Conservation (phyloP, 106 monocot species). For the Agapanthus africanus region DNA sequence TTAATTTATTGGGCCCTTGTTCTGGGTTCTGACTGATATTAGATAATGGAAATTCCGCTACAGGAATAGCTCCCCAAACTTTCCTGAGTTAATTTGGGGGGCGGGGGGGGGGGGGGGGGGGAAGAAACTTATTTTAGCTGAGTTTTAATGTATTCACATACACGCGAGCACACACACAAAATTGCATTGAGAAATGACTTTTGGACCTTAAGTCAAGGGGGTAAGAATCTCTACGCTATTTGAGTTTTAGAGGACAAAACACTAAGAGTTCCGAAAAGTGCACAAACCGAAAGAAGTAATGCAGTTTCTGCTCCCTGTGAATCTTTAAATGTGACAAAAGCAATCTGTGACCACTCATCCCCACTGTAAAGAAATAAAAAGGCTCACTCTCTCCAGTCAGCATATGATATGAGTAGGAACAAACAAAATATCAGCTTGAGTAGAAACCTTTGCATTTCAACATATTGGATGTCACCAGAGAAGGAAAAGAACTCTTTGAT, state of each 20-base stretch:
- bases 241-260: no score
- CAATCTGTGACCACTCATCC: slow-evolving; percentile 40
- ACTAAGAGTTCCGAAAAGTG: no score
- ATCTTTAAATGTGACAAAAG: slow-evolving; percentile 40
- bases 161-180: no score
- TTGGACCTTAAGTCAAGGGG: no score
- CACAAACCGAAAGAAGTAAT: slow-evolving; percentile 30
- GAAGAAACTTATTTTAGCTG: neutral
- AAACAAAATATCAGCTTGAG: neutral
- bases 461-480: slow-evolving; percentile 28
- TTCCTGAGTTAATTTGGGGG: neutral
- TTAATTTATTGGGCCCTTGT: no score
- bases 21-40: neutral
- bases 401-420: neutral
- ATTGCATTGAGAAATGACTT: no score
- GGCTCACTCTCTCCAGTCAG: neutral
- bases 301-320: slow-evolving; percentile 47
- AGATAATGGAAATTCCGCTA: neutral
- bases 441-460: slow-evolving; percentile 22
- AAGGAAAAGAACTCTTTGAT: slow-evolving; percentile 31
- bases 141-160: neutral
- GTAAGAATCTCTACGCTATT: no score
- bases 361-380: slow-evolving; percentile 19
- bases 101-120: no score
- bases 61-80: neutral